A percentile compares a stretch with the other conserved stretches of the same genome.
Conservation (phyloP, 305 asterid genomes). For the Plantago coronopus region DNA sequence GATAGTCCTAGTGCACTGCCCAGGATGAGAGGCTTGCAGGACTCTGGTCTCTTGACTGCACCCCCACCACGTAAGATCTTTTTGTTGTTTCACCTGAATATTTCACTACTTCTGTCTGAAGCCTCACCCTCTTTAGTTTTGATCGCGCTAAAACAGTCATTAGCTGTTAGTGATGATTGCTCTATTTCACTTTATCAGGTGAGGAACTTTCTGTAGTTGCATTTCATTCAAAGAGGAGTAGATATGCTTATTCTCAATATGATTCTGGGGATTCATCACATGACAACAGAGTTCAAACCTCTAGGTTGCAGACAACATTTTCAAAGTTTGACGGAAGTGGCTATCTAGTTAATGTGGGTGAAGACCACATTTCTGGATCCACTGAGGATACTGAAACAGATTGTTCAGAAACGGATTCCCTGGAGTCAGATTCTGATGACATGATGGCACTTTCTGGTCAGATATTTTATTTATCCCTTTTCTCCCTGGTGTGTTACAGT, state of each 20-base stretch:
- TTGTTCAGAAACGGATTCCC: conserved; percentile 78
- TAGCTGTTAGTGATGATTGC: conserved; percentile 32
- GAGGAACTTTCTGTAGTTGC: conserved; percentile 52
- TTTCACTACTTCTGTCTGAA: no score
- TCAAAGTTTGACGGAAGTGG: conserved; percentile 46
- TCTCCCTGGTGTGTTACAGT: neutral
- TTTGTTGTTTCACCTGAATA: no score
- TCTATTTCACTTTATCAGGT: conserved; percentile 38
- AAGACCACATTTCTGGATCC: conserved; percentile 60
- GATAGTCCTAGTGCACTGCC: no score
- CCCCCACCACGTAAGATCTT: no score
- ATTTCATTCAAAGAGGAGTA: conserved; percentile 49
- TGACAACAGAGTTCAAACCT: conserved; percentile 38
- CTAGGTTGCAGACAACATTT: conserved; percentile 46
- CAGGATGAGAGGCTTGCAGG: no score
- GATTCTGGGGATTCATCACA: conserved; percentile 47
- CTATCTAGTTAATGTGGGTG: conserved; percentile 43
- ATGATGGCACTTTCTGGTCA: conserved; percentile 76
- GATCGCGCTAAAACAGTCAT: no score
- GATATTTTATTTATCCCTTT: conserved; percentile 11
- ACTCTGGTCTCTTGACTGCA: no score
- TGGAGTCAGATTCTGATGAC: conserved; percentile 76
- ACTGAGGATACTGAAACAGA: conserved; percentile 94
- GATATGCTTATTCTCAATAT: conserved; percentile 39
- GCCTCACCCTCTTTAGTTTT: conserved; percentile 29